These are phyloP conservation scores for Polysphondylium violaceum DNA, from an alignment of 78 protist genomes.

Conservation along the genomic window DNA sequence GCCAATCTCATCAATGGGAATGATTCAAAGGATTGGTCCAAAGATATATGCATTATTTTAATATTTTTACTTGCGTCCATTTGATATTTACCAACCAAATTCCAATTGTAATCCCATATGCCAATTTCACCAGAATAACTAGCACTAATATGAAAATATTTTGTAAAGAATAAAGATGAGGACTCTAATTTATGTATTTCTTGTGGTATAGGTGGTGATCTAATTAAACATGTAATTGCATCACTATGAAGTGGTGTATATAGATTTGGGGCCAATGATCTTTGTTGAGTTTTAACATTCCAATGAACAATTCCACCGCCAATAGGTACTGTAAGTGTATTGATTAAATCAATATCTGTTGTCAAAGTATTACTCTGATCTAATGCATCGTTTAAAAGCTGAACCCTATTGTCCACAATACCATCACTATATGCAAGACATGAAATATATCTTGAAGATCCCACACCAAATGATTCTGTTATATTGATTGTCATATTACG, in stretches of 20 bases:
- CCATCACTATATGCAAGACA: too few relatives aligned
- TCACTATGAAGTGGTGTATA: constrained; percentile 44
- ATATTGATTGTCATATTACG: not conserved
- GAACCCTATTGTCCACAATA: too few relatives aligned
- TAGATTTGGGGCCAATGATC: constrained; percentile 1
- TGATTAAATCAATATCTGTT: not conserved
- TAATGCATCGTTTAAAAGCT: constrained; percentile 5
- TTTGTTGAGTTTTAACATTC: constrained; percentile 9
- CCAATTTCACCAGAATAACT: constrained; percentile 54
- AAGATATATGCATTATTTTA: constrained; percentile 64
- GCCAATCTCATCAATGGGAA: constrained; percentile 4
- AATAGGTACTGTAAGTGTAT: constrained; percentile 37
- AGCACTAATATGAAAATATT: constrained; percentile 20
- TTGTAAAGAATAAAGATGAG: not conserved
- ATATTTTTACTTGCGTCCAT: not conserved
- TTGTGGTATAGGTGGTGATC: not conserved
- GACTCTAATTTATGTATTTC: not conserved
- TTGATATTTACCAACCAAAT: not conserved
- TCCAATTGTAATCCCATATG: constrained; percentile 26
- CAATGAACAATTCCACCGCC: constrained; percentile 44
- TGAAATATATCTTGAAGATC: constrained; percentile 75
- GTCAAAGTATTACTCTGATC: not conserved
- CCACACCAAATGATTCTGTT: constrained; percentile 48
- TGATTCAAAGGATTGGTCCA: not conserved
- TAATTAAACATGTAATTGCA: constrained; percentile 46